Evolutionary conservation across 257 asterid species (phyloP).

Genomic region (Solanum pinnatisectum): DNA sequence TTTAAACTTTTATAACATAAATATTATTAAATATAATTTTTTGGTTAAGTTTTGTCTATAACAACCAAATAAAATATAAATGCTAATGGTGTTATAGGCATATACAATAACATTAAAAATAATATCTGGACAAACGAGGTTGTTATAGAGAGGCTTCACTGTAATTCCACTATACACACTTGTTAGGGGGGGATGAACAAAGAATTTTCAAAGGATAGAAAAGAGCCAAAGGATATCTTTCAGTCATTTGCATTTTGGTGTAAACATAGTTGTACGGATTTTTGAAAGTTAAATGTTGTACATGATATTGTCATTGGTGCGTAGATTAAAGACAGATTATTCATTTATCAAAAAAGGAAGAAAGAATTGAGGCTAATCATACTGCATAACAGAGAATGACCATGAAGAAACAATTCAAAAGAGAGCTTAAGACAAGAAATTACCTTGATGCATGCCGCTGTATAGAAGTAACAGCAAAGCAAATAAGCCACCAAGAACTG

Average conservation of each 20-base stretch:
- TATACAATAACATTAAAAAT: not conserved
- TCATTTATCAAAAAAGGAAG: not conserved
- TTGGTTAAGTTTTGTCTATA: not conserved
- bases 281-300: not conserved
- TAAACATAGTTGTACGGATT: not conserved
- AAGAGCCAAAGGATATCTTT: not conserved
- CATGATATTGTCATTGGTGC: not conserved
- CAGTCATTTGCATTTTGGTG: not conserved
- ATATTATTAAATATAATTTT: not conserved
- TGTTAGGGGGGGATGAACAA: not conserved
- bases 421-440: not conserved
- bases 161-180: not conserved
- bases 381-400: not conserved
- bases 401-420: not conserved
- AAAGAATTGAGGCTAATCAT: not conserved
- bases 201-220: not conserved
- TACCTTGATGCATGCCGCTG: slow-evolving; percentile 28
- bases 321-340: not conserved
- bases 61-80: not conserved
- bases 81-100: not conserved
- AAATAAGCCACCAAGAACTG: slow-evolving; percentile 24
- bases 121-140: not conserved
- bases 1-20: not conserved
- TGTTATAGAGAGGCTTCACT: not conserved
- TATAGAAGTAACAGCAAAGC: slow-evolving; percentile 26